Conservation (phyloP, 768 basidiomycete genomes). For the Cyathus striatus region DNA sequence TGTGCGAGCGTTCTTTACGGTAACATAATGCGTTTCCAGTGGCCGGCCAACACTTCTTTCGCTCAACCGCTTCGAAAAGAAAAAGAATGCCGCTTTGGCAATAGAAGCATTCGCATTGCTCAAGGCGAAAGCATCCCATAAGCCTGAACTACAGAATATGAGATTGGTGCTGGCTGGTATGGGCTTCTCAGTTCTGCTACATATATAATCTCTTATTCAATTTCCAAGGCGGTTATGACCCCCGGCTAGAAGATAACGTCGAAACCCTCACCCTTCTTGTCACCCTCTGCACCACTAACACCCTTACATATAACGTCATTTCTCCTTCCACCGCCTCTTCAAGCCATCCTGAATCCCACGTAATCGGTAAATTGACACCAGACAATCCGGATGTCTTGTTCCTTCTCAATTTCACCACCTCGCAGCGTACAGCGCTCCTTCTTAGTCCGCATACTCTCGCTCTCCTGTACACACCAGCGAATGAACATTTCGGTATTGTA, state of each 20-base stretch:
- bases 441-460: conserved; percentile 59
- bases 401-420: conserved; percentile 85
- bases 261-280: conserved; percentile 61
- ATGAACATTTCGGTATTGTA: conserved; percentile 97
- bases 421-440: conserved; percentile 81
- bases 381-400: conserved; percentile 66
- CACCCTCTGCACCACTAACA: conserved; percentile 44
- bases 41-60: conserved; percentile 74
- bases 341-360: conserved; percentile 17
- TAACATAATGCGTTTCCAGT: conserved; percentile 23
- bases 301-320: conserved; percentile 55
- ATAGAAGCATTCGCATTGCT: conserved; percentile 70
- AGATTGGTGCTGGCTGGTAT: conserved; percentile 79
- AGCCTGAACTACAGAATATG: conserved; percentile 26
- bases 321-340: conserved; percentile 39
- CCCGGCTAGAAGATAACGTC: conserved; percentile 81
- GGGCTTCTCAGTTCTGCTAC: conserved; percentile 5
- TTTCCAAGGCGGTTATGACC: conserved; percentile 79
- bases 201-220: conserved; percentile 1
- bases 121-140: conserved; percentile 17
- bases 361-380: conserved; percentile 35
- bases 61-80: conserved; percentile 91
- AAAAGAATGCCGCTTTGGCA: conserved; percentile 87
- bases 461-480: conserved; percentile 88
- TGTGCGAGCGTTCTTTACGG: neutral